These are phyloP conservation scores for Viridothelium virens DNA, from an alignment of 495 filamentous ascomycete species.

Conservation along the genomic window DNA sequence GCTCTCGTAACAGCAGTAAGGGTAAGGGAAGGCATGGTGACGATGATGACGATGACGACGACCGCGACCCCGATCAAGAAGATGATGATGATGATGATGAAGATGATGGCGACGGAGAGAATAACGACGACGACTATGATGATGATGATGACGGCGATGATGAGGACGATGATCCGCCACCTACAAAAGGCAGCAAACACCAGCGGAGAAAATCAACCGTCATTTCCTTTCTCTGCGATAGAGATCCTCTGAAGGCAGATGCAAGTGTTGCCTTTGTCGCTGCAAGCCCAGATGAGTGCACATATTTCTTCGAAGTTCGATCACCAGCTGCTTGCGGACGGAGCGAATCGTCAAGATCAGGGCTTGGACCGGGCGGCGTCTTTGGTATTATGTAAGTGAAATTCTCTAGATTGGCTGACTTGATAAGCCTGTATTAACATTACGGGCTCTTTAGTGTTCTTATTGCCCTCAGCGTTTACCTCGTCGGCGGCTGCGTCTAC, in stretches of 20 bases:
- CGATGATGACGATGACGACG: slow-evolving; percentile 26
- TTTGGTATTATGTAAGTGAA: slow-evolving; percentile 82
- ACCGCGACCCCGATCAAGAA: slow-evolving; percentile 33
- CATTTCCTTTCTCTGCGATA: slow-evolving; percentile 90
- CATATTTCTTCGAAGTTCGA: slow-evolving; percentile 96
- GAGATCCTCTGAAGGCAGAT: slow-evolving; percentile 53
- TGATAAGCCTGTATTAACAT: slow-evolving; percentile 17
- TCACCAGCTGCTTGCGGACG: slow-evolving; percentile 77
- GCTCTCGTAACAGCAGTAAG: neutral
- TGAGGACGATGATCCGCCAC: slow-evolving; percentile 33
- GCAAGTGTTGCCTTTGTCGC: slow-evolving; percentile 73
- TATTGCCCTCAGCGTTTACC: slow-evolving; percentile 78
- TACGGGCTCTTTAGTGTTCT: slow-evolving; percentile 37
- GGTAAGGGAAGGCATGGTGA: slow-evolving; percentile 7
- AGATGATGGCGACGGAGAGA: slow-evolving; percentile 36
- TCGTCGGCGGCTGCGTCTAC: slow-evolving; percentile 89
- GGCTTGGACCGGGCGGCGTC: slow-evolving; percentile 73
- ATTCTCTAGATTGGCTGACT: too few relatives aligned
- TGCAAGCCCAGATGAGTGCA: slow-evolving; percentile 73
- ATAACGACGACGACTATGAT: slow-evolving; percentile 38
- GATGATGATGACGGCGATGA: slow-evolving; percentile 33
- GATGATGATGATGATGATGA: slow-evolving; percentile 35
- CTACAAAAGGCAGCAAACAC: slow-evolving; percentile 22
- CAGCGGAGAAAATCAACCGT: slow-evolving; percentile 70
- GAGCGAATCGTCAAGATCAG: slow-evolving; percentile 52